Evolutionary conservation across 768 basidiomycete genomes (phyloP), one percentile per base, ranked within the genome.

Genomic region (Hypsizygus marmoreus): DNA sequence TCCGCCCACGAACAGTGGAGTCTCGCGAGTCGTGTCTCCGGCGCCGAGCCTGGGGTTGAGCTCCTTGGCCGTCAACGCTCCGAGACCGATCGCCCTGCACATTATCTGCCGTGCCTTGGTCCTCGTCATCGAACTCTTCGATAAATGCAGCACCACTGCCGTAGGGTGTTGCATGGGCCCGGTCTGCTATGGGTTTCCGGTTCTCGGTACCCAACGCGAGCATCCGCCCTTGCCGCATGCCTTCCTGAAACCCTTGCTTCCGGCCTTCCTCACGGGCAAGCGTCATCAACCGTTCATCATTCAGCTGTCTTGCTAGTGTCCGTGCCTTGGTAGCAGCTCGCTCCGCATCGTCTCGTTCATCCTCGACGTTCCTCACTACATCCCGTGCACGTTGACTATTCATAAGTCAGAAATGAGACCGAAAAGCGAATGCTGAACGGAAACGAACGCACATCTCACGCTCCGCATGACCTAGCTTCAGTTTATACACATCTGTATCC

Each of bases 221-320:
- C 25, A 56, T 45, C 31, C 64, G 54, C 4, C 83, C 84, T 39
- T 82, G 80, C 28, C 68, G 65, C 12, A 79, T 62, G 0, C 84
- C 84, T 49, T 72, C 68, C 37, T 74, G 69, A 47, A 61, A 72
- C 1, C 73, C 73, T 45, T 66, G 51, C 40, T 53, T 59, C 28
- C 81, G 63, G 4, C 84, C 84, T 37, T 82, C 74, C 53, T 84
- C 81, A 31, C 71, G 69, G 2, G 85, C 85, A 1, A 70, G 51
- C 2, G 76, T 57, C 3, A 81, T 34, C 35, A 76, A 54, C 28
- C 70, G 75, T 61, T 84, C 76, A 43, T 82, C 73, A 45, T 79
- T 77, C 32, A 83, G 50, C 58, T 74, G 75, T 20, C 84, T 67
- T n/a, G 82, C 71, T 26, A 71, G 67, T n/a, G 63, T 69, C 23